A percentile compares a stretch with the other conserved stretches of the same genome.
phyloP scores from a whole-genome alignment of 2,329 filamentous ascomycete species.

The Plectosphaerella plurivora region DNA sequence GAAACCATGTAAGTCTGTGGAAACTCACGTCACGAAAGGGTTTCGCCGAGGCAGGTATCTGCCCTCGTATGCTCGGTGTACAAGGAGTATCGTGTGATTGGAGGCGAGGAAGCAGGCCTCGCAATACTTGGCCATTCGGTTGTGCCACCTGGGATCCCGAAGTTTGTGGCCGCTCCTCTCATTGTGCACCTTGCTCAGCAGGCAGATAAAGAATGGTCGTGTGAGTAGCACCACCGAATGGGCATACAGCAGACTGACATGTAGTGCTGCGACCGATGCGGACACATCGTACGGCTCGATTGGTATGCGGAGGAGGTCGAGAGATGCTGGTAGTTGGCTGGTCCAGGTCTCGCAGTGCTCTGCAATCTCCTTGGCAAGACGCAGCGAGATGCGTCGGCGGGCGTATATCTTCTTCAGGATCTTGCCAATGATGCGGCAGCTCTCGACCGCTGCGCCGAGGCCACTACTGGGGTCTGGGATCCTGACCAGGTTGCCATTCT shows the following conservation, averaged over 20 bases:
- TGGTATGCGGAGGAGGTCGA: constrained; percentile 47
- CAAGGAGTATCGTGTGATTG: constrained; percentile 43
- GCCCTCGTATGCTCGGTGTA: constrained; percentile 37
- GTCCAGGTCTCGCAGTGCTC: constrained; percentile 49
- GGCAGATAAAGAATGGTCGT: constrained; percentile 58
- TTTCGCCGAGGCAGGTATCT: constrained; percentile 46
- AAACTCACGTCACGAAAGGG: constrained; percentile 51
- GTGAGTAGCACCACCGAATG: constrained; percentile 61
- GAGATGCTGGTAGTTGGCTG: constrained; percentile 36
- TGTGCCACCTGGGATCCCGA: constrained; percentile 11
- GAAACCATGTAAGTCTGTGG: background rate
- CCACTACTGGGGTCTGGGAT: constrained; percentile 17
- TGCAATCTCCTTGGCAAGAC: constrained; percentile 52
- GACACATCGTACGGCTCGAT: constrained; percentile 32
- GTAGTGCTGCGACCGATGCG: constrained; percentile 55
- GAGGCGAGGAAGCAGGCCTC: constrained; percentile 47
- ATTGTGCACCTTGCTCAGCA: constrained; percentile 39
- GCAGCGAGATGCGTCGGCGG: constrained; percentile 52
- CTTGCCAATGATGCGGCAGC: constrained; percentile 51
- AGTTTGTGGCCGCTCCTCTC: constrained; percentile 19
- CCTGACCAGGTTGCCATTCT: constrained; percentile 5
- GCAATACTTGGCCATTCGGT: constrained; percentile 25
- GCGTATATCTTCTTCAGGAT: constrained; percentile 59
- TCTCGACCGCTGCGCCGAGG: constrained; percentile 52
- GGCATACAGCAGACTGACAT: constrained; percentile 57